Conservation (phyloP, 1,284 basidiomycete species). For the Apiotrichum siamense region DNA sequence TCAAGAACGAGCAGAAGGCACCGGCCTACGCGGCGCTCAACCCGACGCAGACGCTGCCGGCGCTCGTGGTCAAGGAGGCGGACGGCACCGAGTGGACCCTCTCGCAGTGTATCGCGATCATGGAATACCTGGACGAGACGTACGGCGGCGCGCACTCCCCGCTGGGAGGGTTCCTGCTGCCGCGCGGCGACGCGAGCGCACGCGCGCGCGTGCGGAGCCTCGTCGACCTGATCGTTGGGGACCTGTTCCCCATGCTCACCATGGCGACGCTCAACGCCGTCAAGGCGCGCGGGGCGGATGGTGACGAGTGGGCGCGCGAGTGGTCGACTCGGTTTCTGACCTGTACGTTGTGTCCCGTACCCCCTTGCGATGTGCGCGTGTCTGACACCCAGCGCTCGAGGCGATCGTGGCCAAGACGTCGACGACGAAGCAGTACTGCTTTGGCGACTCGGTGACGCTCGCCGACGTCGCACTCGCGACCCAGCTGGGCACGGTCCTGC, state of each 20-base stretch:
- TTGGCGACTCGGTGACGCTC: slow-evolving; percentile 12
- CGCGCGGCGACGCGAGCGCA: slow-evolving; percentile 1
- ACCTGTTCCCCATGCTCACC: slow-evolving; percentile 14
- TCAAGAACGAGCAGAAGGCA: slow-evolving; percentile 11
- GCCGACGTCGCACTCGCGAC: slow-evolving; percentile 15
- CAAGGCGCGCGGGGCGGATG: slow-evolving; percentile 8
- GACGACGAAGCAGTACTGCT: slow-evolving; percentile 5
- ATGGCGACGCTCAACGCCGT: slow-evolving; percentile 4
- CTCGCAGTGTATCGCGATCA: slow-evolving; percentile 13
- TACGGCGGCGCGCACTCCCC: not conserved
- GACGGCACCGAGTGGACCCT: slow-evolving; percentile 7
- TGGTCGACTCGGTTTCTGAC: not conserved
- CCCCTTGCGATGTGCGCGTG: too few relatives aligned
- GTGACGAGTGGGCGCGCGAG: slow-evolving; percentile 8
- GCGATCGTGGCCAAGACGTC: slow-evolving; percentile 4
- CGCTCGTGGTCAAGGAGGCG: slow-evolving; percentile 5
- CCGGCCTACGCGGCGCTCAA: slow-evolving; percentile 7
- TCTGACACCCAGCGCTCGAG: slow-evolving; percentile 12
- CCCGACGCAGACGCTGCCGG: slow-evolving; percentile 8
- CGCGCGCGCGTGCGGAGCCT: slow-evolving; percentile 9
- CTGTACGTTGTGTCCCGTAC: not conserved
- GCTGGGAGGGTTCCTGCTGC: slow-evolving; percentile 6
- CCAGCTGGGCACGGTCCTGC: slow-evolving; percentile 13
- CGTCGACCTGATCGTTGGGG: slow-evolving; percentile 12
- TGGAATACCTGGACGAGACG: slow-evolving; percentile 17